Percentiles rank a stretch among this genome's conserved stretches.
phyloP scores from a whole-genome alignment of 805 yeast species.

The Hanseniaspora guilliermondii region DNA sequence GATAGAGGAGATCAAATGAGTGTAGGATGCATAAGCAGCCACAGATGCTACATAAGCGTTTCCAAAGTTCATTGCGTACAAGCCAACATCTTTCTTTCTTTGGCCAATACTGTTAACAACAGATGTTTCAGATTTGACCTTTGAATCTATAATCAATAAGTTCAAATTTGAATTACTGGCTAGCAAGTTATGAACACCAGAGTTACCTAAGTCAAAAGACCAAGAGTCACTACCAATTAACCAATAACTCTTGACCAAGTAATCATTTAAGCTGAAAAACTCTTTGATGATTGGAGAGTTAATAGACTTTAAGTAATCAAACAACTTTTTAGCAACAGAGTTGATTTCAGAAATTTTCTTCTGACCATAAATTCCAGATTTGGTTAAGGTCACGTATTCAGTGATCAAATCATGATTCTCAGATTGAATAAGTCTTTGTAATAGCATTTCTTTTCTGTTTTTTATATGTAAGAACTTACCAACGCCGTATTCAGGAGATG shows the following conservation, averaged over 20 bases:
- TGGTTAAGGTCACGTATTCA: conserved; percentile 49
- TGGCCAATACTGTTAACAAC: conserved; percentile 27
- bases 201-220: conserved; percentile 84
- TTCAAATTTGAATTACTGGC: conserved; percentile 67
- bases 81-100: conserved; percentile 83
- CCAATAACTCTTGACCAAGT: conserved; percentile 53
- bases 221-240: conserved; percentile 88
- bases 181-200: conserved; percentile 79
- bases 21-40: conserved; percentile 85
- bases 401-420: conserved; percentile 43
- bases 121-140: conserved; percentile 33
- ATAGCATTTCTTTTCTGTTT: conserved; percentile 32
- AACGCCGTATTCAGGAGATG: conserved; percentile 77
- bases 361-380: conserved; percentile 19
- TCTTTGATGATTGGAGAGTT: conserved; percentile 32
- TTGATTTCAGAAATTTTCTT: conserved; percentile 24
- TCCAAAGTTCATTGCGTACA: conserved; percentile 89
- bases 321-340: conserved; percentile 25
- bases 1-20: conserved; percentile 79
- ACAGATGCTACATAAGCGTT: conserved; percentile 85
- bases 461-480: conserved; percentile 57
- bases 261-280: conserved; percentile 32
- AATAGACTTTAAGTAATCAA: conserved; percentile 31
- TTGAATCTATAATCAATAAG: conserved; percentile 76
- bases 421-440: not conserved